Conservation (phyloP, 192 early-diverging fungal genomes). For the Thamnidium elegans region DNA sequence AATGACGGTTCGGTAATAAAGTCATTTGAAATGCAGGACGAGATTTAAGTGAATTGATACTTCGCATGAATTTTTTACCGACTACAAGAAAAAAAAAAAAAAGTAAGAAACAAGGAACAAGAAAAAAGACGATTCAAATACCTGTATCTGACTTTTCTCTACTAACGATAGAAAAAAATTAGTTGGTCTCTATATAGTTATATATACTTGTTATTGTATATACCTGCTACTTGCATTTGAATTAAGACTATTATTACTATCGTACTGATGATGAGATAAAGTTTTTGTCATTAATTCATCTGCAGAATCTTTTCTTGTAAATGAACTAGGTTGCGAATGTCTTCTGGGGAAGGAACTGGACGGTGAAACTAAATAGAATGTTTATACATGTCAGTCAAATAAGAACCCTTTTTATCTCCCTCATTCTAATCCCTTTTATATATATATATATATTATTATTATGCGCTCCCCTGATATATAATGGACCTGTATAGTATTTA, state of each 20-base stretch:
- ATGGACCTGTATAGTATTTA: too few relatives aligned
- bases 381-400: neutral
- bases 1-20: conserved; percentile 10
- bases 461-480: too few relatives aligned
- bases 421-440: too few relatives aligned
- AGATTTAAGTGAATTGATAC: conserved; percentile 6
- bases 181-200: neutral
- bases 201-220: neutral
- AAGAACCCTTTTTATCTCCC: neutral
- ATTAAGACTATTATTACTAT: conserved; percentile 1
- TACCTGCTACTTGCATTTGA: neutral
- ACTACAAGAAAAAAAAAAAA: neutral
- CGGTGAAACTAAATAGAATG: neutral
- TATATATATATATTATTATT: too few relatives aligned
- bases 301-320: neutral
- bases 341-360: neutral
- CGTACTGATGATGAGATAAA: neutral
- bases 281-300: neutral
- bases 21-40: conserved; percentile 12
- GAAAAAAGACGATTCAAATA: neutral
- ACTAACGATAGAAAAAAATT: neutral
- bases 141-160: neutral
- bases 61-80: conserved; percentile 3
- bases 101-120: too few relatives aligned
- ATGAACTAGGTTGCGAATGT: neutral